These are phyloP conservation scores for Mucor irregularis DNA, from an alignment of 371 early-diverging fungal genomes.

Conservation along the genomic window DNA sequence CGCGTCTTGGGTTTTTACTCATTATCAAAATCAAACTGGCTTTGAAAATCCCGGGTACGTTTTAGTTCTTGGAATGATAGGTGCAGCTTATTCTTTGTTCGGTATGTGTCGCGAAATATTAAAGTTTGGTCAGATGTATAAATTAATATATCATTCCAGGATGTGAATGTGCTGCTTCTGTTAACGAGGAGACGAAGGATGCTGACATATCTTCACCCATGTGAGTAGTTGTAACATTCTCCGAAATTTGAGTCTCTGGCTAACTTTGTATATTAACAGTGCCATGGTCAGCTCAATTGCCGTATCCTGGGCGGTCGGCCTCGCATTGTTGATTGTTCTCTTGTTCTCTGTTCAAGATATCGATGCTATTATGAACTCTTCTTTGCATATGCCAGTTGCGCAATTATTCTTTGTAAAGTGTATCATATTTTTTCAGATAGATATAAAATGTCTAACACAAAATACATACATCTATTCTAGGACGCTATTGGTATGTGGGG, in stretches of 20 bases:
- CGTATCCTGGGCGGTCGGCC: slow-evolving; percentile 40
- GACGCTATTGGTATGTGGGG: slow-evolving; percentile 54
- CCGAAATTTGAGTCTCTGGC: too few species aligned
- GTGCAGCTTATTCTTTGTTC: slow-evolving; percentile 46
- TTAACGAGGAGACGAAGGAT: slow-evolving; percentile 48
- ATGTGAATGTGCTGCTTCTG: slow-evolving; percentile 43
- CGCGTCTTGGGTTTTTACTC: slow-evolving; percentile 34
- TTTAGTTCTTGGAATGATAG: slow-evolving; percentile 42
- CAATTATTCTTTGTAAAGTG: slow-evolving; percentile 45
- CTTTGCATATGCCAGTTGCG: slow-evolving; percentile 41
- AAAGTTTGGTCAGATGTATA: neutral
- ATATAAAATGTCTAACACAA: neutral
- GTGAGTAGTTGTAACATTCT: too few species aligned
- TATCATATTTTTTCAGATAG: neutral
- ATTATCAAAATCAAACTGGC: slow-evolving; percentile 46
- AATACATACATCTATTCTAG: slow-evolving; percentile 25
- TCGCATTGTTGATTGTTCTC: slow-evolving; percentile 32
- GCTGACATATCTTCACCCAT: slow-evolving; percentile 44
- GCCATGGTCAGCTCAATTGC: slow-evolving; percentile 45
- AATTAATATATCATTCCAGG: slow-evolving; percentile 17
- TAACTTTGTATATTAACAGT: too few species aligned
- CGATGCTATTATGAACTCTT: slow-evolving; percentile 29
- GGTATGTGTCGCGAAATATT: slow-evolving; percentile 26
- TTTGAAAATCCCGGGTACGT: slow-evolving; percentile 42
- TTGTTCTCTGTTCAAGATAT: slow-evolving; percentile 49